Evolutionary conservation across 2,329 filamentous ascomycete species (phyloP).

Genomic region (Pseudogymnoascus sp.): DNA sequence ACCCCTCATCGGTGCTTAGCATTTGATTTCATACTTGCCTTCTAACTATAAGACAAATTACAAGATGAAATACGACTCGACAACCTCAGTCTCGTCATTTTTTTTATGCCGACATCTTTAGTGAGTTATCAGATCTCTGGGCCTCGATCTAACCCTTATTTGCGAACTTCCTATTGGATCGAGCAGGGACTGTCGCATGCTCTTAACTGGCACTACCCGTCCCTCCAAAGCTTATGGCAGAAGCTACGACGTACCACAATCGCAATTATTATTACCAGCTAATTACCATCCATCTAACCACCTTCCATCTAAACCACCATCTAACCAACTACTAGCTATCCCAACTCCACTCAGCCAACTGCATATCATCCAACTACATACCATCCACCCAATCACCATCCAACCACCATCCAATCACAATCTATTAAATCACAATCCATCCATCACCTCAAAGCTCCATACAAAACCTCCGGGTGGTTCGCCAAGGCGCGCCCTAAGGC

Average conservation of each 20-base stretch:
- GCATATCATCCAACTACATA: too few species aligned
- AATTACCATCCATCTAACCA: too few species aligned
- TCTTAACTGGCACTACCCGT: neutral
- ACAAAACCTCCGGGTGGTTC: too few species aligned
- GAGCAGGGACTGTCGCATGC: neutral
- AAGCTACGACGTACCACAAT: neutral
- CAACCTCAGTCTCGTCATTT: neutral
- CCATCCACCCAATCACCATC: too few species aligned
- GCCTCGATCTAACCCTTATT: neutral
- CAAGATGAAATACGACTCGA: neutral
- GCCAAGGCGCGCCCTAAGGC: too few species aligned
- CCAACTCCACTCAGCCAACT: too few species aligned
- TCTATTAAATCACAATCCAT: too few species aligned
- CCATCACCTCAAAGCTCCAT: too few species aligned
- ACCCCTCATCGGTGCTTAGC: neutral
- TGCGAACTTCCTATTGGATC: neutral
- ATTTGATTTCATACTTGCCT: neutral
- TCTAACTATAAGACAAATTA: neutral
- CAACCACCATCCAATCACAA: too few species aligned
- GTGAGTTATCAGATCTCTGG: neutral
- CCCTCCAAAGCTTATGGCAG: neutral
- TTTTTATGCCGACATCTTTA: neutral
- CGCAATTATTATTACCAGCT: too few species aligned
- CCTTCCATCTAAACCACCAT: too few species aligned
- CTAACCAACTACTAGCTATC: too few species aligned